These are phyloP conservation scores for Blastomyces parvus DNA, from an alignment of 2,329 filamentous ascomycete species.

Conservation along the genomic window DNA sequence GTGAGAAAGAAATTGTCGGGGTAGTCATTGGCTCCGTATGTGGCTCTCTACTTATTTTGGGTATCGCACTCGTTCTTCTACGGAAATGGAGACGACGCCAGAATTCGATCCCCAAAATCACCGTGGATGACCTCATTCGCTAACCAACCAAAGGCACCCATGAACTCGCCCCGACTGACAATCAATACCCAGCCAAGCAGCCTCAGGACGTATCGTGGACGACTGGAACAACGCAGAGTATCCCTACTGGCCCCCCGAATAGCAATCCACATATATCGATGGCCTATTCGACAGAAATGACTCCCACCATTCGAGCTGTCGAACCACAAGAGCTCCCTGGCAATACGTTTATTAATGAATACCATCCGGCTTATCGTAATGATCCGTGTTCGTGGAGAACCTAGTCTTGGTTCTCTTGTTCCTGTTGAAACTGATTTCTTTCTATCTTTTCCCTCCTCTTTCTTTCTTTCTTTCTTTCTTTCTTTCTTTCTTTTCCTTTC, in stretches of 20 bases:
- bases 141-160: not conserved
- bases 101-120: constrained; percentile 2
- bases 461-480: not conserved
- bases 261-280: not conserved
- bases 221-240: not conserved
- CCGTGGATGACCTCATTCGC: not conserved
- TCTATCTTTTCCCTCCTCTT: not conserved
- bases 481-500: not conserved
- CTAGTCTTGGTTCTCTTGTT: not conserved
- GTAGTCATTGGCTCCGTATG: constrained; percentile 18
- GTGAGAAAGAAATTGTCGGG: constrained; percentile 19
- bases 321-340: constrained; percentile 14
- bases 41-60: constrained; percentile 11
- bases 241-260: not conserved
- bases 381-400: not conserved
- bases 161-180: not conserved
- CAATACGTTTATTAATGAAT: constrained; percentile 14
- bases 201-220: not conserved
- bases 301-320: not conserved
- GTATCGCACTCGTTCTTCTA: constrained; percentile 5
- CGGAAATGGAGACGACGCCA: not conserved
- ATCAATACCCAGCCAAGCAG: not conserved
- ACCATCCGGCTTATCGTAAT: constrained; percentile 14
- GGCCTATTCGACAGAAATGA: not conserved
- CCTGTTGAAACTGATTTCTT: not conserved